Evolutionary conservation across 139 green algal genomes (phyloP).

Genomic region (Nannochloris sp.): DNA sequence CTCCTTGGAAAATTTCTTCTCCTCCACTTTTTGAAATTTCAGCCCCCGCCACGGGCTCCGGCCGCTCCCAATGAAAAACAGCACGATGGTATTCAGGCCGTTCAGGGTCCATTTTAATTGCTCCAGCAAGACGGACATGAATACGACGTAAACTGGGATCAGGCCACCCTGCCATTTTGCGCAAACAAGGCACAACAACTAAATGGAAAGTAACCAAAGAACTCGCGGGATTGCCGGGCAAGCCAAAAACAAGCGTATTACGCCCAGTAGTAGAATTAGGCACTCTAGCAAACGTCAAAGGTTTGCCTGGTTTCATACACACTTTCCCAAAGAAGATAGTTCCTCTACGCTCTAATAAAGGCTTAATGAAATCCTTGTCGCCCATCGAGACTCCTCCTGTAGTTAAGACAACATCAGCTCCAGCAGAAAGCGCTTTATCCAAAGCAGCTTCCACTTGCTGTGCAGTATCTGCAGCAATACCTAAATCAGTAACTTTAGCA

Average conservation of each 20-base stretch:
- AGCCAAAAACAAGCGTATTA: slow-evolving; percentile 38
- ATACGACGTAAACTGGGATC: slow-evolving; percentile 59
- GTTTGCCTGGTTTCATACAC: slow-evolving; percentile 96
- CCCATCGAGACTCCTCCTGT: slow-evolving; percentile 96
- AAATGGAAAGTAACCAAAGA: slow-evolving; percentile 91
- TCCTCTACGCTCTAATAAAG: slow-evolving; percentile 73
- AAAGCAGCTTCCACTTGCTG: slow-evolving; percentile 56
- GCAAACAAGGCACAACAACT: slow-evolving; percentile 71
- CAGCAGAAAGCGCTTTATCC: slow-evolving; percentile 42
- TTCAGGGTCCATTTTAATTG: slow-evolving; percentile 78
- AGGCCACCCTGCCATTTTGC: slow-evolving; percentile 71
- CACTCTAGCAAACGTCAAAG: slow-evolving; percentile 91
- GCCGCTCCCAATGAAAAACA: slow-evolving; percentile 61
- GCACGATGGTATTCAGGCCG: slow-evolving; percentile 93
- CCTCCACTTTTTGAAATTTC: background rate
- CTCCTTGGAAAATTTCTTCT: background rate
- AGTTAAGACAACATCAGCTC: slow-evolving; percentile 78
- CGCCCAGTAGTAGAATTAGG: background rate
- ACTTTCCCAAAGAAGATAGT: slow-evolving; percentile 87
- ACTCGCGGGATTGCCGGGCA: slow-evolving; percentile 81
- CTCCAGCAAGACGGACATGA: slow-evolving; percentile 35
- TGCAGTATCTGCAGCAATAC: slow-evolving; percentile 57
- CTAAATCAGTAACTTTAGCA: slow-evolving; percentile 54
- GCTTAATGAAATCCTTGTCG: slow-evolving; percentile 91
- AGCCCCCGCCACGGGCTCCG: slow-evolving; percentile 4